Conservation (phyloP, 306 rosid genomes). For the Ammopiptanthus mongolicus region DNA sequence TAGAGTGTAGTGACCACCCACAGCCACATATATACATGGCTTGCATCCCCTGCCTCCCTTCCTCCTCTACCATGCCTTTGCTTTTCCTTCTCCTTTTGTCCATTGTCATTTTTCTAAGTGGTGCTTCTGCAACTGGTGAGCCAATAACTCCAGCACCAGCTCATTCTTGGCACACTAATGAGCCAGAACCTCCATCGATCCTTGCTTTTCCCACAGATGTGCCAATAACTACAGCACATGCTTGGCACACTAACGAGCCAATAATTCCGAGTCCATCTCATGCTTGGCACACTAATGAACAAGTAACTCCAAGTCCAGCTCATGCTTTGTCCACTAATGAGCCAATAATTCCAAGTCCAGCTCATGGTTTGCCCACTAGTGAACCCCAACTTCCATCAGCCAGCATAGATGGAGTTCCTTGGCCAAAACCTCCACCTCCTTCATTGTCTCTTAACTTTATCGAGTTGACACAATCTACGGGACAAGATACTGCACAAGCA, state of each 20-base stretch:
- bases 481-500: neutral
- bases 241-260: neutral
- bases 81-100: neutral
- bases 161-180: no score
- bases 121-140: neutral
- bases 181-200: no score
- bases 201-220: neutral
- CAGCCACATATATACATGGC: neutral
- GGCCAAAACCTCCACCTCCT: neutral
- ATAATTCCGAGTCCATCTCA: neutral
- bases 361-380: no score
- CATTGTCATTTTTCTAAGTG: neutral
- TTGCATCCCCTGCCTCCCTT: neutral
- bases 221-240: neutral
- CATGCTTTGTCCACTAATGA: no score
- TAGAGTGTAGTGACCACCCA: neutral
- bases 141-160: neutral
- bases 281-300: no score
- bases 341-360: neutral
- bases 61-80: neutral
- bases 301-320: neutral
- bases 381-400: no score
- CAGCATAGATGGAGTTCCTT: no score
- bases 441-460: neutral
- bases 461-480: neutral